These are phyloP conservation scores for Cryptococcus sp. DNA, from an alignment of 1,284 basidiomycete genomes.

Conservation along the genomic window DNA sequence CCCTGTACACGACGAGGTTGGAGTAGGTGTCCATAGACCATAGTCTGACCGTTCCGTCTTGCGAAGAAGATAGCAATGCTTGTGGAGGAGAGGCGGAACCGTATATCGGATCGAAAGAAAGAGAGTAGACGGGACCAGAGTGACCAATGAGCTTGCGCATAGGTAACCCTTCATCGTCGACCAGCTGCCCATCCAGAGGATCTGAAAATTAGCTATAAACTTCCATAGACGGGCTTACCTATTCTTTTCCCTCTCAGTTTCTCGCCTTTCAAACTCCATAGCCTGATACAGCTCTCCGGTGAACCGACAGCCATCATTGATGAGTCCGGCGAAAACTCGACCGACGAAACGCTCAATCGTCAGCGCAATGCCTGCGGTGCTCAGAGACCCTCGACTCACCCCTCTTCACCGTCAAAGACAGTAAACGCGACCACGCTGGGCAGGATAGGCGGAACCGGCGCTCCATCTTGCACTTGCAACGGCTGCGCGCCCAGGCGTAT, in stretches of 20 bases:
- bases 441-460: slow-evolving; percentile 42
- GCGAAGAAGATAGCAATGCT: slow-evolving; percentile 86
- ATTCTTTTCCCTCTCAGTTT: slow-evolving; percentile 60
- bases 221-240: slow-evolving; percentile 53
- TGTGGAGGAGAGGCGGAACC: slow-evolving; percentile 81
- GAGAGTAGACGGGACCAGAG: slow-evolving; percentile 90
- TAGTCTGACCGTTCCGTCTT: slow-evolving; percentile 82
- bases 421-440: slow-evolving; percentile 93
- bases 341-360: slow-evolving; percentile 66
- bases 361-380: background rate
- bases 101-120: slow-evolving; percentile 85
- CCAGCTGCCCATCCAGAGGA: slow-evolving; percentile 20
- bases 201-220: slow-evolving; percentile 16
- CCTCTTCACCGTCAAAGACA: slow-evolving; percentile 81
- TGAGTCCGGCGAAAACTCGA: slow-evolving; percentile 83
- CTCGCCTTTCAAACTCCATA: slow-evolving; percentile 95
- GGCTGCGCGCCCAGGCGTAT: slow-evolving; percentile 69
- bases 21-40: slow-evolving; percentile 96
- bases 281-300: slow-evolving; percentile 86
- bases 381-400: slow-evolving; percentile 53
- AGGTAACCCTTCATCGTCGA: slow-evolving; percentile 68
- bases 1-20: slow-evolving; percentile 88
- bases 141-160: slow-evolving; percentile 94
- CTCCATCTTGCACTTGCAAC: slow-evolving; percentile 16
- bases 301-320: slow-evolving; percentile 96